These are phyloP conservation scores for Parastagonospora nodorum DNA, from an alignment of 2,329 filamentous ascomycete genomes.

Conservation along the genomic window DNA sequence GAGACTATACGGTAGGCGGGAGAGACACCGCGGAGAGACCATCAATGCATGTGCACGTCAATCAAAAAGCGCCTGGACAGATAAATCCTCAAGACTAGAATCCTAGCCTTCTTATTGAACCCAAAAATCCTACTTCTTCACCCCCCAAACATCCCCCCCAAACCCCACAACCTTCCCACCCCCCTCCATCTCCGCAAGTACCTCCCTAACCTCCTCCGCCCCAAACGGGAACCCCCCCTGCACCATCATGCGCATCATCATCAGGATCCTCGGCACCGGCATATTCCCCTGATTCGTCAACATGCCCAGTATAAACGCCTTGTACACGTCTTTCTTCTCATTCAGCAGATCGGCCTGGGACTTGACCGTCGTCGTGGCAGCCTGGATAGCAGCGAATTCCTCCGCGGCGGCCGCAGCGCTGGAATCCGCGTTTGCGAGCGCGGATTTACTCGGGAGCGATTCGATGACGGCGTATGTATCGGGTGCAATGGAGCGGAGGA, in stretches of 20 bases:
- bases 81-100: no score
- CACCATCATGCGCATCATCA: slow-evolving; percentile 95
- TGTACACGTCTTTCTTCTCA: slow-evolving; percentile 77
- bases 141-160: slow-evolving; percentile 41
- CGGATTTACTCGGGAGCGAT: slow-evolving; percentile 37
- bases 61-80: no score
- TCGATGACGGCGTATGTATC: slow-evolving; percentile 73
- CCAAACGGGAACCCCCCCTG: slow-evolving; percentile 87
- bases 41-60: no score
- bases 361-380: slow-evolving; percentile 54
- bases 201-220: slow-evolving; percentile 83
- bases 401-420: slow-evolving; percentile 46
- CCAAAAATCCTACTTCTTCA: slow-evolving; percentile 29
- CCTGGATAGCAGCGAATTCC: slow-evolving; percentile 43
- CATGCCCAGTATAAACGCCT: slow-evolving; percentile 94
- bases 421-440: slow-evolving; percentile 29
- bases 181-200: slow-evolving; percentile 72
- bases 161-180: slow-evolving; percentile 35
- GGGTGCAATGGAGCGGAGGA: slow-evolving; percentile 58
- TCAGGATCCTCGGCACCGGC: slow-evolving; percentile 79
- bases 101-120: no score
- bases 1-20: no score
- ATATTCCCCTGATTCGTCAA: slow-evolving; percentile 89
- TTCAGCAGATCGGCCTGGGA: slow-evolving; percentile 64
- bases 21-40: no score